phyloP scores from a whole-genome alignment of 2,329 filamentous ascomycete species.

The Trichoderma sp. region DNA sequence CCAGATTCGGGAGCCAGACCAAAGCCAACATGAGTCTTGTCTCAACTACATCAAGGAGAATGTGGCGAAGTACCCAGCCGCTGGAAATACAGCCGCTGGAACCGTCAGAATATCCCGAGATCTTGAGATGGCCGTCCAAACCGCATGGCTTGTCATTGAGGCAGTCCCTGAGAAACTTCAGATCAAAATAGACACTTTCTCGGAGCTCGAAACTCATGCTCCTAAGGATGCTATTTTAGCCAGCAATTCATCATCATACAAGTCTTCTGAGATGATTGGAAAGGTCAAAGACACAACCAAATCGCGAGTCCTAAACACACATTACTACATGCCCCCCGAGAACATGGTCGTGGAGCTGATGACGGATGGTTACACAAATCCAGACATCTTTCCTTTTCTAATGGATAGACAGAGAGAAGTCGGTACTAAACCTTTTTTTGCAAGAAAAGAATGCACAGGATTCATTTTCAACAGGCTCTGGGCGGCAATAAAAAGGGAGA shows the following conservation, averaged over 20 bases:
- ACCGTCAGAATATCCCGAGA: not conserved
- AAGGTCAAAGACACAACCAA: not conserved
- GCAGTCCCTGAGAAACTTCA: not conserved
- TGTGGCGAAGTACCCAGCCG: not conserved
- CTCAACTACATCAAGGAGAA: not conserved
- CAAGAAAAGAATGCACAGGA: not conserved
- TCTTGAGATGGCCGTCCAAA: not conserved
- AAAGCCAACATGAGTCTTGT: not conserved
- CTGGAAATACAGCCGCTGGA: not conserved
- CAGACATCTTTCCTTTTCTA: constrained; percentile 2
- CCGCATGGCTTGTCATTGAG: not conserved
- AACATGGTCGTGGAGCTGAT: not conserved
- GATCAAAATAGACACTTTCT: not conserved
- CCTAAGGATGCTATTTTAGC: not conserved
- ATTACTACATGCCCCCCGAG: not conserved
- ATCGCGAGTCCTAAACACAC: not conserved
- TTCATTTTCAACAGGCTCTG: constrained; percentile 1
- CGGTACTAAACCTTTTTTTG: not conserved
- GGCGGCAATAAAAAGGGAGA: not conserved
- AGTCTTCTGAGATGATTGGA: not conserved
- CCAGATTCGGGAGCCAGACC: not conserved
- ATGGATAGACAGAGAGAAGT: constrained; percentile 3
- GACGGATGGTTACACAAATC: not conserved
- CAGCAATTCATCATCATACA: not conserved
- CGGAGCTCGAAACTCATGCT: not conserved